Conservation (phyloP, 2,329 filamentous ascomycete species). For the Stemphylium beticola region DNA sequence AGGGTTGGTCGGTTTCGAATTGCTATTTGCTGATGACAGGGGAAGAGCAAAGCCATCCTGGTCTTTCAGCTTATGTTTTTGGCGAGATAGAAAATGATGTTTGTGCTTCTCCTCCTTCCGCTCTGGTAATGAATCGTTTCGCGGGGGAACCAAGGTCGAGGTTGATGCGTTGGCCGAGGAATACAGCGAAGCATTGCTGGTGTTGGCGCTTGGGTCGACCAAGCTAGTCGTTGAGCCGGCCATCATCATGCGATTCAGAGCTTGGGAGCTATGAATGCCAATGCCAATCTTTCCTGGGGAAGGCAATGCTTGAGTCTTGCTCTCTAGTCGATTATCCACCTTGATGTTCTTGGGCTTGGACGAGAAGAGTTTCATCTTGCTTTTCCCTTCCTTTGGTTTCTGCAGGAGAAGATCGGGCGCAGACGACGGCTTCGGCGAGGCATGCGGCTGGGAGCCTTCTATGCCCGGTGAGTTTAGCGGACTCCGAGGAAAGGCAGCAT, state of each 20-base stretch:
- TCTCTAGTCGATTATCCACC: conserved; percentile 65
- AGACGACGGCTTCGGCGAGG: conserved; percentile 41
- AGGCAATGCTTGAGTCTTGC: conserved; percentile 69
- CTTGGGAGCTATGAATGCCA: conserved; percentile 67
- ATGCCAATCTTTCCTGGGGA: conserved; percentile 71
- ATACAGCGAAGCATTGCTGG: conserved; percentile 69
- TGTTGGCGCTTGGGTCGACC: conserved; percentile 63
- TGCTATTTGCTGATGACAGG: conserved; percentile 76
- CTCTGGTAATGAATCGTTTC: conserved; percentile 52
- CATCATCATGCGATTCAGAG: conserved; percentile 65
- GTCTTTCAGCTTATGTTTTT: conserved; percentile 76
- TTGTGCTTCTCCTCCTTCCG: conserved; percentile 76
- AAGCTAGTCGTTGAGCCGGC: conserved; percentile 75
- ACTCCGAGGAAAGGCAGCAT: conserved; percentile 73
- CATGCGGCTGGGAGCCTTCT: conserved; percentile 35
- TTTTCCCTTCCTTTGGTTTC: conserved; percentile 69
- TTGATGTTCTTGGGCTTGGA: conserved; percentile 74
- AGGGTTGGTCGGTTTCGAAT: conserved; percentile 76
- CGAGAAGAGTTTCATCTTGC: conserved; percentile 82
- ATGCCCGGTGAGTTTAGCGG: conserved; percentile 53
- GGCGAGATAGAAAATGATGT: conserved; percentile 78
- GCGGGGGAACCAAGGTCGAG: conserved; percentile 71
- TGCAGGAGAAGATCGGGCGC: conserved; percentile 54
- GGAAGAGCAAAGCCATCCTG: conserved; percentile 74
- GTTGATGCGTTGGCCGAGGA: conserved; percentile 77